Evolutionary conservation across 2,329 filamentous ascomycete genomes (phyloP), one percentile per base, ranked within the genome.

Genomic region (Cyphellophora europaea): DNA sequence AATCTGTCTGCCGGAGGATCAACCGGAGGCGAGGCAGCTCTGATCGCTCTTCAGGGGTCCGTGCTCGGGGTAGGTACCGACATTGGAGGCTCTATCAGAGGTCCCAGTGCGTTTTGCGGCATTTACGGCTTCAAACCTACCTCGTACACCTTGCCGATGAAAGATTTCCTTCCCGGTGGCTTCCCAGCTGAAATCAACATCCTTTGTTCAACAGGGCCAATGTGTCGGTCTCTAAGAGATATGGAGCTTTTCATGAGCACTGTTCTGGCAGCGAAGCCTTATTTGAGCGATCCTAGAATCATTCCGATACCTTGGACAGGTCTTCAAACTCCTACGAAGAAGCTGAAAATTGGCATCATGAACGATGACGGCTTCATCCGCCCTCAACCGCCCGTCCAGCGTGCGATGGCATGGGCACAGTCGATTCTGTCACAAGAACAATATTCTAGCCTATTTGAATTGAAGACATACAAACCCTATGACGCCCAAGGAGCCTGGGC

Each of bases 301-400:
- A 48, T 43, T 14, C 69, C 67, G 1, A 63, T 74, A 2, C 66
- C 69, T 0, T 77, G 72, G 71, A 54, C 63, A 10, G 38, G 38
- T 11, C 21, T 41, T 5, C 45, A 45, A 13, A 32, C 43, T 28
- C 49, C 49, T 17, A 19, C 34, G 11, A 39, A 5, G 54, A 55
- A 19, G 16, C 53, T 82, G 13, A 69, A 62, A 29, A 60, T 84
- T 35, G 79, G 63, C 3, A 68, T 83, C 16, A 64, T 83, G 55
- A 74, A 69, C 67, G 62, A 79, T 53, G 80, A 84, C 50, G 72
- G 69, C 11, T 63, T 76, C 34, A 77, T 81, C 4, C 63, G 44
- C 11, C 79, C 80, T 0, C 80, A 82, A 33, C 78, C 80, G 2
- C 80, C 79, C 0, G 66, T 83, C 3, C 57, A 63, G 1, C 57